Percentiles rank a stretch among this genome's conserved stretches.
phyloP scores from a whole-genome alignment of 2,329 filamentous ascomycete genomes.

The Scortechinia acanthostroma region DNA sequence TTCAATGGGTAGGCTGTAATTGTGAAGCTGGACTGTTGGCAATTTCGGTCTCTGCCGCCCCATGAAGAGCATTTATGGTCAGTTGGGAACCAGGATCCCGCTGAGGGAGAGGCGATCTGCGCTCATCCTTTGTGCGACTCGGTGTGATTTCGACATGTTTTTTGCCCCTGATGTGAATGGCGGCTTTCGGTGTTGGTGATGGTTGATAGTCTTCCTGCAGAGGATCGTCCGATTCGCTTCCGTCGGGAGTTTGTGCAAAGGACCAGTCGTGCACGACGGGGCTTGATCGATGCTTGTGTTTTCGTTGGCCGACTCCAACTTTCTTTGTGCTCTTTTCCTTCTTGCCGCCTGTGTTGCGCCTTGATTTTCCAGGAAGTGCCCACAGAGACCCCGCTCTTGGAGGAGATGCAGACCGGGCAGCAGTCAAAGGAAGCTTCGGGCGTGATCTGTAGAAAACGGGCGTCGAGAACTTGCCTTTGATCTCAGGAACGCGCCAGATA shows the following conservation, averaged over 20 bases:
- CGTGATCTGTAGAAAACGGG: constrained; percentile 3
- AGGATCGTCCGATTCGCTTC: constrained; percentile 30
- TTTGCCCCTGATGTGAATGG: constrained; percentile 15
- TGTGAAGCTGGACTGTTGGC: no score
- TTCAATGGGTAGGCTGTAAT: no score
- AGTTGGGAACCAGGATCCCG: no score
- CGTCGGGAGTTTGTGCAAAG: constrained; percentile 19
- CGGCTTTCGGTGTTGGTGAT: constrained; percentile 16
- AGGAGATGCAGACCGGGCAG: constrained; percentile 14
- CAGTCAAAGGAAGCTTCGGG: no score
- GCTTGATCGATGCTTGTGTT: background rate
- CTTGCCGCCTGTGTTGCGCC: constrained; percentile 11
- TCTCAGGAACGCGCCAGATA: constrained; percentile 19
- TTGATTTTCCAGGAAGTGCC: constrained; percentile 16
- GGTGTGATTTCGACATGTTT: background rate
- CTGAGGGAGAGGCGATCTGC: no score
- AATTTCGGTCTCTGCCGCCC: no score
- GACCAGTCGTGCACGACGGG: constrained; percentile 20
- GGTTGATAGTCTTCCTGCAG: constrained; percentile 21
- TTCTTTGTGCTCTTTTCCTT: constrained; percentile 1
- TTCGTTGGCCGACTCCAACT: background rate
- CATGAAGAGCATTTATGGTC: no score
- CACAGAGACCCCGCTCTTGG: constrained; percentile 23
- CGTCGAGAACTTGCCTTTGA: constrained; percentile 10
- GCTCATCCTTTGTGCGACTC: background rate